phyloP scores from a whole-genome alignment of 2,329 filamentous ascomycete species.

The Magnaporthales sp. region DNA sequence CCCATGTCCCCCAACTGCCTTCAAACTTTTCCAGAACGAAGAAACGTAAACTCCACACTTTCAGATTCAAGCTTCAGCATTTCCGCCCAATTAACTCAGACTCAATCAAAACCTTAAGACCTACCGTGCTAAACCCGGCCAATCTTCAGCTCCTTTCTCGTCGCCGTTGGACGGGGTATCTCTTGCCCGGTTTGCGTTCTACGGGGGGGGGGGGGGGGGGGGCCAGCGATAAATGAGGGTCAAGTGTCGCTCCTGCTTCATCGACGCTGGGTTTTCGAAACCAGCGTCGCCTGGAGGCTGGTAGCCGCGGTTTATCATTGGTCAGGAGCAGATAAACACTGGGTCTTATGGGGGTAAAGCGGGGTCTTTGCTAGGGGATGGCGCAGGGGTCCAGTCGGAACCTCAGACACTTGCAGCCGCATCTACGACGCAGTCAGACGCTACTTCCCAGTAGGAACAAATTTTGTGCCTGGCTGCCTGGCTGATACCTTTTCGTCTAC shows the following conservation, averaged over 20 bases:
- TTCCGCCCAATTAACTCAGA: neutral
- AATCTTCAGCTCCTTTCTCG: neutral
- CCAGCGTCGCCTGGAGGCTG: conserved; percentile 22
- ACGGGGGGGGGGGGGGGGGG: too few relatives aligned
- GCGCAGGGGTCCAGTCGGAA: neutral
- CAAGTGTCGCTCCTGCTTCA: conserved; percentile 25
- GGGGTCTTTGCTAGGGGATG: neutral
- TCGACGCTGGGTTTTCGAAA: conserved; percentile 27
- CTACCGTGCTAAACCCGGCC: neutral
- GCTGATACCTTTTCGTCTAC: neutral
- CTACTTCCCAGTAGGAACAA: neutral
- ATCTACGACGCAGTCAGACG: conserved; percentile 13
- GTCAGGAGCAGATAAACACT: neutral
- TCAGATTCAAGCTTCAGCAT: neutral
- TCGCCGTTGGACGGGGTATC: neutral
- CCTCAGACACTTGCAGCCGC: conserved; percentile 18
- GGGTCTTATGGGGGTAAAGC: neutral
- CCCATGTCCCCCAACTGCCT: neutral
- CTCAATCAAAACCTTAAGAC: neutral
- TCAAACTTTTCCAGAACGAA: neutral
- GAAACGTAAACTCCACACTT: neutral
- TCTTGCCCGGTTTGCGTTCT: neutral
- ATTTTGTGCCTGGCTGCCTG: neutral
- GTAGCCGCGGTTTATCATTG: conserved; percentile 16
- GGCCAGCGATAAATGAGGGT: neutral